phyloP scores from a whole-genome alignment of 345 rosid genomes.

The Ailanthus altissimus region DNA sequence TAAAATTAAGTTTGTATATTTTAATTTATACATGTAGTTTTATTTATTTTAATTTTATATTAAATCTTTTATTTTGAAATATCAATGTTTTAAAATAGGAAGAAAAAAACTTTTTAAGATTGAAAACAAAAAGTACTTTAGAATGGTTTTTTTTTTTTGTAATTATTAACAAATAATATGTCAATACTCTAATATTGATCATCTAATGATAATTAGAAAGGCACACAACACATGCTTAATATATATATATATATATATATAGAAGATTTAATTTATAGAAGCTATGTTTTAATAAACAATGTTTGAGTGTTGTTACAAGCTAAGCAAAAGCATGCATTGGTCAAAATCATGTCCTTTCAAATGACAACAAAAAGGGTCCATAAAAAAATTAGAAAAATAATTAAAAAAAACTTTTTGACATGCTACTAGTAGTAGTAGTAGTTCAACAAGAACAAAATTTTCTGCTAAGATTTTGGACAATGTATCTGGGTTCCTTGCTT shows the following conservation, averaged over 20 bases:
- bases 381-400: not conserved
- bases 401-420: not conserved
- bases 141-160: not conserved
- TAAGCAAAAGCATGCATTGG: not conserved
- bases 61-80: no score
- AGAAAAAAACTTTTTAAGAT: no score
- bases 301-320: conserved; percentile 10
- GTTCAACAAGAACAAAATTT: conserved; percentile 4
- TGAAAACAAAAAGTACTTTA: not conserved
- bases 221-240: no score
- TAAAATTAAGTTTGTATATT: no score
- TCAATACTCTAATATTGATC: not conserved
- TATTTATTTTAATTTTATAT: no score
- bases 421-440: no score
- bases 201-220: no score
- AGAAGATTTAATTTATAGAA: no score
- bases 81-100: no score
- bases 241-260: no score
- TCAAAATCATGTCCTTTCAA: conserved; percentile 20
- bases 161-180: not conserved
- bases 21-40: no score
- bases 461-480: not conserved
- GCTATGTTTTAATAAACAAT: no score
- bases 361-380: conserved; percentile 1
- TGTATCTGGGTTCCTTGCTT: conserved; percentile 5